phyloP scores from a whole-genome alignment of 805 yeast species.

The Myxozyma geophila region DNA sequence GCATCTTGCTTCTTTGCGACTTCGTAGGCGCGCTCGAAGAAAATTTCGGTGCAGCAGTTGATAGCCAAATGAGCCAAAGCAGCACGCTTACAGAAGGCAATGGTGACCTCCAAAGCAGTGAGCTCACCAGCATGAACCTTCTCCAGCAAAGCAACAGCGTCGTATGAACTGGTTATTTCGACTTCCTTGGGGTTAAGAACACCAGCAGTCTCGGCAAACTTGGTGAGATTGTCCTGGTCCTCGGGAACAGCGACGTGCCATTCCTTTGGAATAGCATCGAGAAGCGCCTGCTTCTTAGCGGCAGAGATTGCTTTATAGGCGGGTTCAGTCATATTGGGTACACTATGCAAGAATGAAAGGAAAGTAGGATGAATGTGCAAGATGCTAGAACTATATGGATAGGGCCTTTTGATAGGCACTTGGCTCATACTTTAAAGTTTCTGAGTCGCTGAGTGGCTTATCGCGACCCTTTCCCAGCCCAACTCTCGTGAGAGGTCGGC shows the following conservation, averaged over 20 bases:
- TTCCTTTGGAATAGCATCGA: conserved; percentile 51
- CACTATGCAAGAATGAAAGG: no score
- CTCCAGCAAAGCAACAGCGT: conserved; percentile 46
- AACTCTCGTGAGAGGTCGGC: no score
- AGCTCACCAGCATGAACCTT: conserved; percentile 49
- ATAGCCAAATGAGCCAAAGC: conserved; percentile 34
- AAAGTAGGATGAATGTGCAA: no score
- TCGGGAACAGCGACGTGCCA: conserved; percentile 50
- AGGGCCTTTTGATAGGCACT: no score
- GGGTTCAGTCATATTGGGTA: conserved; percentile 28
- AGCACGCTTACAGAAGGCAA: conserved; percentile 52
- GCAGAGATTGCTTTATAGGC: conserved; percentile 50
- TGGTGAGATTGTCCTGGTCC: conserved; percentile 48
- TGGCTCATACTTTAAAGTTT: no score
- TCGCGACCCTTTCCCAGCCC: no score
- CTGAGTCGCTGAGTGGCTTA: no score
- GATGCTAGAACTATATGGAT: no score
- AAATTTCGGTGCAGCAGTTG: conserved; percentile 45
- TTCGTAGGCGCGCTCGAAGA: conserved; percentile 60
- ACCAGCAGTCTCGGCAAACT: conserved; percentile 49
- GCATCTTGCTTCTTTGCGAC: conserved; percentile 61
- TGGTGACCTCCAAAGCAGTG: conserved; percentile 51
- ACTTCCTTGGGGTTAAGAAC: conserved; percentile 48
- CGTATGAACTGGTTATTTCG: conserved; percentile 51
- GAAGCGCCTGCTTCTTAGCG: conserved; percentile 50